Conservation (phyloP, 129 eudicot species). For the Saposhnikovia divaricata region DNA sequence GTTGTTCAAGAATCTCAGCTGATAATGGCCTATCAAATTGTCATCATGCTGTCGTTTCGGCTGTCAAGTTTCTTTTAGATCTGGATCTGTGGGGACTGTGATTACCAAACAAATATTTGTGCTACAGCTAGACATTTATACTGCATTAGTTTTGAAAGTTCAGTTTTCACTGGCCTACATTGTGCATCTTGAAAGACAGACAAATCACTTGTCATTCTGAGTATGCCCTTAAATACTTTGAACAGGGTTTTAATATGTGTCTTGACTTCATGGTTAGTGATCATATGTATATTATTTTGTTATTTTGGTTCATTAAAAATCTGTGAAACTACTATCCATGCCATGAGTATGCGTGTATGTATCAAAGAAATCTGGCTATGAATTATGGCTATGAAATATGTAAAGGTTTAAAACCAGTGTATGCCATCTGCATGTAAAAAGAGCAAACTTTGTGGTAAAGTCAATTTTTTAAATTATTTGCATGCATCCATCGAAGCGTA, state of each 20-base stretch:
- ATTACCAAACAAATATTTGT: background rate
- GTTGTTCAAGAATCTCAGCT: conserved; percentile 51
- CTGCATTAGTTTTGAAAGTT: background rate
- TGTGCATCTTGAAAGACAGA: background rate
- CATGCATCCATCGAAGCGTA: too few relatives aligned
- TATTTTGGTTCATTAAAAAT: background rate
- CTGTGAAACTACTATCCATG: background rate
- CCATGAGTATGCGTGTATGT: conserved; percentile 29
- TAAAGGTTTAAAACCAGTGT: too few relatives aligned
- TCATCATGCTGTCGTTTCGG: background rate
- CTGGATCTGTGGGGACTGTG: background rate
- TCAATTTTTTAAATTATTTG: too few relatives aligned
- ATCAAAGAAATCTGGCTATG: conserved; percentile 41
- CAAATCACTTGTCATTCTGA: background rate
- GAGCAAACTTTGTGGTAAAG: too few relatives aligned
- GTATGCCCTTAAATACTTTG: background rate
- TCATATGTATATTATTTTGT: background rate
- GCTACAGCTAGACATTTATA: background rate
- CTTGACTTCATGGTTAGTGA: background rate
- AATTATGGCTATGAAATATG: background rate
- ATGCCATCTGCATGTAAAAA: too few relatives aligned
- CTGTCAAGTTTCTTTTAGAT: background rate
- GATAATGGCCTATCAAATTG: conserved; percentile 5
- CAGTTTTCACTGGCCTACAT: background rate
- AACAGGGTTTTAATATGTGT: background rate